Base-by-base conservation (phyloP, 345 rosid species). In the Citrus glauca region DNA sequence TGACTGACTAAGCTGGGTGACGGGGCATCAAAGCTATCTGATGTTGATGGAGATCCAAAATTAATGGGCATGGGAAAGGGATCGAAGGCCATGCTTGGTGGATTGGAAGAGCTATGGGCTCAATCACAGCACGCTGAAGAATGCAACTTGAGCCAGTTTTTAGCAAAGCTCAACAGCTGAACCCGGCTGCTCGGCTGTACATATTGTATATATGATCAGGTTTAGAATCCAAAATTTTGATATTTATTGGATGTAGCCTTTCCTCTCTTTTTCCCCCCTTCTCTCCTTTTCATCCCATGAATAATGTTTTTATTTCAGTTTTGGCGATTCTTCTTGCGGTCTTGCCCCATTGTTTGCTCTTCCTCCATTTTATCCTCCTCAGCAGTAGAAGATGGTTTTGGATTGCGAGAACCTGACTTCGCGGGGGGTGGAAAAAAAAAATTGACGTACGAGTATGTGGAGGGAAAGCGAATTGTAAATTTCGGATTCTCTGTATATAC, bases 61-160 rank as follows among this genome's bases (percentile, higher is more conserved):
- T 60, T 88, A 81, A 68, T 79, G 85, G 98, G 99, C 74, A 83
- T 40, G 3, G 97, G 97, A 8, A 96, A 94, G 83, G 98, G 99
- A 55, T 25, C 94, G 16, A 96, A 96, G 80, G 95, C 98, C 82
- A 90, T 96, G 60, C 97, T 96, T 30, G 93, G 98, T 59, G 98
- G 95, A 75, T 82, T 96, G 80, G 97, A 93, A 86, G 99, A 96
- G 68, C 95, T 96, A 45, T 96, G 99, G 99, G 98, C 94, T 85
- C 98, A 96, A 82, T 92, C 99, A 53, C 98, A 96, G 86, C 94
- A 96, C 84, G 85, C 93, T 3, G 99, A 96, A 85, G 99, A 96
- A 81, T 96, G 94, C 84, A 92, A 96, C 78, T 82, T 96, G 67
- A 80, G 74, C 78, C 99, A 92, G 82, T 96, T 96, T 79, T 81